These are phyloP conservation scores for Adiantum capillusveneris DNA, from an alignment of 75 land plant genomes.

Conservation along the genomic window DNA sequence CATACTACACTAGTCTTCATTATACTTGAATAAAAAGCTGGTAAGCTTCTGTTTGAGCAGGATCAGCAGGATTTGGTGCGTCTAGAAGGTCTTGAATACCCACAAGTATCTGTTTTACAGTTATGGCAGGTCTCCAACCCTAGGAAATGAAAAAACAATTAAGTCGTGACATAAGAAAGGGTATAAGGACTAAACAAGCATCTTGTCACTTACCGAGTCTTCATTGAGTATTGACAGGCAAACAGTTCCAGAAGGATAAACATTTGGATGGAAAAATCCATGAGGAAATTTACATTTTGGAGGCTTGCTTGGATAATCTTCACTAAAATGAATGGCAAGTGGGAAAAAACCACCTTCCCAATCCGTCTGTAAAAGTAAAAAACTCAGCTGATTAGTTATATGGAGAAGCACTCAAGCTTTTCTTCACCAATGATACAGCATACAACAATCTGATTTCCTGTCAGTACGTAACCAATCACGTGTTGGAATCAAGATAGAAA, in stretches of 20 bases:
- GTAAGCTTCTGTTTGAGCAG: constrained; percentile 88
- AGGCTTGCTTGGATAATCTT: constrained; percentile 96
- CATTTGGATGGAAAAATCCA: constrained; percentile 94
- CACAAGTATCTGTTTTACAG: constrained; percentile 90
- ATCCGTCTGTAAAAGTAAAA: constrained; percentile 56
- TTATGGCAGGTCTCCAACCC: constrained; percentile 99
- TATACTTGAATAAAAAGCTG: constrained; percentile 82
- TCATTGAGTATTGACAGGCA: constrained; percentile 94
- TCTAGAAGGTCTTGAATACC: constrained; percentile 97
- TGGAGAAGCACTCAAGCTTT: too few relatives aligned
- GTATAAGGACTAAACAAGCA: not conserved
- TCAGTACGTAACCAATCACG: too few relatives aligned
- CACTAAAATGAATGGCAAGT: constrained; percentile 76
- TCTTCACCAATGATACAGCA: too few relatives aligned
- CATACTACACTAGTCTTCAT: too few relatives aligned
- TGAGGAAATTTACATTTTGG: constrained; percentile 95
- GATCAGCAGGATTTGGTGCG: constrained; percentile 82
- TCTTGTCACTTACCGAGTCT: constrained; percentile 64
- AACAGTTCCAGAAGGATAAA: constrained; percentile 94
- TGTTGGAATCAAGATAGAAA: too few relatives aligned
- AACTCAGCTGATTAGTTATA: too few relatives aligned
- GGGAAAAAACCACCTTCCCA: constrained; percentile 91
- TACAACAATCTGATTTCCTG: too few relatives aligned
- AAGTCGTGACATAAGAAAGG: not conserved
- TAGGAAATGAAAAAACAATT: constrained; percentile 6